Evolutionary conservation across 345 rosid species (phyloP).

Genomic region (Bruguiera sexangula): DNA sequence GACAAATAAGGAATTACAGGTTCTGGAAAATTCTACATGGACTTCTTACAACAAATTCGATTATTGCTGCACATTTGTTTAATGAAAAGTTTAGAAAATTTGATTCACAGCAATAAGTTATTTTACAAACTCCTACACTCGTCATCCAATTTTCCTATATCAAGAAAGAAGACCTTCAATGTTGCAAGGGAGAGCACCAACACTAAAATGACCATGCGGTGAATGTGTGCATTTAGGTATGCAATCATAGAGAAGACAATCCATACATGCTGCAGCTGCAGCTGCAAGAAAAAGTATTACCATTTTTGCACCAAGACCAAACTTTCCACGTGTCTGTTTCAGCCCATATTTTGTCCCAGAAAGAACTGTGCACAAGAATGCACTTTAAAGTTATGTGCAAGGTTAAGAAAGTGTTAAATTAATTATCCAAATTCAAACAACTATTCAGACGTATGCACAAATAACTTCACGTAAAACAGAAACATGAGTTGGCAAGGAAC

Average conservation of each 20-base stretch:
- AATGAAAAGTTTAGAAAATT: constrained; percentile 1
- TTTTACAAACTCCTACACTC: neutral
- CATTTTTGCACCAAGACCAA: constrained; percentile 99
- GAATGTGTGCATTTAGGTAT: neutral
- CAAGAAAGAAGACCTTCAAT: neutral
- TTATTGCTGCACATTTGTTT: neutral
- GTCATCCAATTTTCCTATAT: constrained; percentile 4
- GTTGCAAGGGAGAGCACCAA: constrained; percentile 2
- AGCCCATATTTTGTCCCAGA: constrained; percentile 97
- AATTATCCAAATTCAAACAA: neutral
- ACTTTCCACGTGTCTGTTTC: constrained; percentile 97
- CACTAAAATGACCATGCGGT: neutral
- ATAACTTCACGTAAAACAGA: neutral
- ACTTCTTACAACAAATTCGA: neutral
- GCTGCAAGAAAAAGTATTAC: constrained; percentile 34
- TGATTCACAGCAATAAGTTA: neutral
- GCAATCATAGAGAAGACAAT: constrained; percentile 11
- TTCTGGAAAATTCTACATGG: neutral
- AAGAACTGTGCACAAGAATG: constrained; percentile 54
- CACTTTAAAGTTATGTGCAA: constrained; percentile 10
- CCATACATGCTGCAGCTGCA: neutral
- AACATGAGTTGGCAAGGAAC: constrained; percentile 11
- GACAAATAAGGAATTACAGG: too few relatives aligned
- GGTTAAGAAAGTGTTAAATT: neutral
- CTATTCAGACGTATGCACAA: neutral